Percentiles rank a stretch among this genome's conserved stretches.
These are phyloP conservation scores for Nicotiana paniculata DNA, from an alignment of 257 asterid species.

Conservation along the genomic window DNA sequence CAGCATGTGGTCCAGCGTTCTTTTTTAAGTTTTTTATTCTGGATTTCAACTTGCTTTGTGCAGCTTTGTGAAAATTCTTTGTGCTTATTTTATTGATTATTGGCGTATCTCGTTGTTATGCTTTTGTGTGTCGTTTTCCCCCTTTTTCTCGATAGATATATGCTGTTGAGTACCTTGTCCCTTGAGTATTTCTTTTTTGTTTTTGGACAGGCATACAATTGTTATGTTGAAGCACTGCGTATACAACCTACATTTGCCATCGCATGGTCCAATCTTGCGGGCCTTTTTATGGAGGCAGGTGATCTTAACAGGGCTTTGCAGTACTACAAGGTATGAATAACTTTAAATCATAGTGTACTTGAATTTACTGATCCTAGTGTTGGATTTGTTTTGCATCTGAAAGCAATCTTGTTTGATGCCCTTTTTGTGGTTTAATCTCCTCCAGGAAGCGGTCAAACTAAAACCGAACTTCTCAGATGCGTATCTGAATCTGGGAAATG, in stretches of 20 bases:
- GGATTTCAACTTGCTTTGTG: neutral
- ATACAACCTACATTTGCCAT: constrained; percentile 94
- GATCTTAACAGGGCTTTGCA: constrained; percentile 90
- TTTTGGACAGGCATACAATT: constrained; percentile 69
- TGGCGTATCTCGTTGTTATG: neutral
- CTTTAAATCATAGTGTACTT: neutral
- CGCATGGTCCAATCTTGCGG: constrained; percentile 99
- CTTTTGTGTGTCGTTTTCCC: neutral
- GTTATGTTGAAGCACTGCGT: constrained; percentile 85
- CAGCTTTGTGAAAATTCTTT: neutral
- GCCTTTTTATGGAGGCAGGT: constrained; percentile 94
- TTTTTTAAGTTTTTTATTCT: neutral
- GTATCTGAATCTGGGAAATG: constrained; percentile 89
- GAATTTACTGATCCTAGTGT: constrained; percentile 9
- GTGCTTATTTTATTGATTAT: neutral
- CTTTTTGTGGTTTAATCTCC: neutral
- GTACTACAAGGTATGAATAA: constrained; percentile 70
- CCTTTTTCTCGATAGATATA: neutral
- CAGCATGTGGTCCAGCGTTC: neutral
- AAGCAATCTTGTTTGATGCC: neutral
- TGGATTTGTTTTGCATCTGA: constrained; percentile 5
- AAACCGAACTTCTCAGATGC: constrained; percentile 94
- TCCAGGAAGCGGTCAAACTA: constrained; percentile 95
- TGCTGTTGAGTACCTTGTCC: neutral
- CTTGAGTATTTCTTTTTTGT: neutral